Conservation (phyloP, 2,329 filamentous ascomycete species). For the Decorospora gaudefroyi region DNA sequence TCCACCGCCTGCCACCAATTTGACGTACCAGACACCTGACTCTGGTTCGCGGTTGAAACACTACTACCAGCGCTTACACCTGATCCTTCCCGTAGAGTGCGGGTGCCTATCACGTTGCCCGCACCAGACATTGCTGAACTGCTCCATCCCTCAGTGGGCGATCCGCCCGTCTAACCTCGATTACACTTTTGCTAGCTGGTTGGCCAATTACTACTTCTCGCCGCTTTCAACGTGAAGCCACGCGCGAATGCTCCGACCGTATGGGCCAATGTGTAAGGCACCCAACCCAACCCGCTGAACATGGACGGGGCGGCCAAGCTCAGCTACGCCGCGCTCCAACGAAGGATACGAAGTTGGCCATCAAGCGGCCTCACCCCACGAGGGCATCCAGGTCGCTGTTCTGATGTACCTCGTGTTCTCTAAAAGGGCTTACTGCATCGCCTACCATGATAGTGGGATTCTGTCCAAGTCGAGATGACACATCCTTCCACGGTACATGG, state of each 20-base stretch:
- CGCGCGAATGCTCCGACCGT: constrained; percentile 31
- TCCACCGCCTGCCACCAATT: constrained; percentile 36
- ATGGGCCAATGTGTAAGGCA: constrained; percentile 20
- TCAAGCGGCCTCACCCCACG: constrained; percentile 28
- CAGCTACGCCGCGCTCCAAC: constrained; percentile 19
- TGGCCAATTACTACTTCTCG: constrained; percentile 31
- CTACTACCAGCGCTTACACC: constrained; percentile 41
- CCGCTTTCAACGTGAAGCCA: constrained; percentile 35
- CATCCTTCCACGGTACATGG: constrained; percentile 42
- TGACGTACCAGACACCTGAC: constrained; percentile 31
- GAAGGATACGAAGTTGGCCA: constrained; percentile 1
- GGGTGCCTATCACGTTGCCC: constrained; percentile 24
- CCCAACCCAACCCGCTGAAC: constrained; percentile 10
- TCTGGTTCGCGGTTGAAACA: constrained; percentile 44
- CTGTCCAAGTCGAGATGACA: constrained; percentile 32
- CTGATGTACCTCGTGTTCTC: constrained; percentile 36
- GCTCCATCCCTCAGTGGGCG: constrained; percentile 22
- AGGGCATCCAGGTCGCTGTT: constrained; percentile 32
- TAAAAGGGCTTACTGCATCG: constrained; percentile 40
- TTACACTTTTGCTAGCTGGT: constrained; percentile 21
- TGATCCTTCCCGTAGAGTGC: constrained; percentile 30
- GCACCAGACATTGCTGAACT: constrained; percentile 32
- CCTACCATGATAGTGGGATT: constrained; percentile 48
- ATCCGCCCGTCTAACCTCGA: constrained; percentile 27
- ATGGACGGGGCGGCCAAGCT: constrained; percentile 20